Conservation (phyloP, 306 rosid species). For the Purshia tridentata region DNA sequence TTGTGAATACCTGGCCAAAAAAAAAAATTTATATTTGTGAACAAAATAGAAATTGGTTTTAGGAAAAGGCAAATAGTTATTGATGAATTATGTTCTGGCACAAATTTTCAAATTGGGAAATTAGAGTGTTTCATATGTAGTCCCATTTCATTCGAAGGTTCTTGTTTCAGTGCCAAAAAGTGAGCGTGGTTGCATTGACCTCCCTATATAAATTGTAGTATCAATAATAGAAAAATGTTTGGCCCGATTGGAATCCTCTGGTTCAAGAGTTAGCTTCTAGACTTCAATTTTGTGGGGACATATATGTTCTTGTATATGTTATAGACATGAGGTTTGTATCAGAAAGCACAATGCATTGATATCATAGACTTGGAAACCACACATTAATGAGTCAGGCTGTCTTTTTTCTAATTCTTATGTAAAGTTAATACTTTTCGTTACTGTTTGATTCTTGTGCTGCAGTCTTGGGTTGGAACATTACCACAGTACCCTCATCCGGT, state of each 20-base stretch:
- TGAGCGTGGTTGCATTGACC: background rate
- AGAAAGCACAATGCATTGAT: background rate
- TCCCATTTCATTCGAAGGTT: background rate
- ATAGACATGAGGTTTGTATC: background rate
- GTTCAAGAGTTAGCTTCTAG: background rate
- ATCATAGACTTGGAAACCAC: background rate
- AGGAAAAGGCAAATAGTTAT: background rate
- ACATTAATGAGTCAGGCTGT: background rate
- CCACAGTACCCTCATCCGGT: slow-evolving; percentile 85
- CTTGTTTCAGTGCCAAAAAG: background rate
- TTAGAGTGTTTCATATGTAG: background rate
- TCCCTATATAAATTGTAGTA: background rate
- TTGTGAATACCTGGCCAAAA: no score
- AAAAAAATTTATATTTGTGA: slow-evolving; percentile 14
- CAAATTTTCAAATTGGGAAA: background rate
- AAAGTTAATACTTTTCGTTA: slow-evolving; percentile 12
- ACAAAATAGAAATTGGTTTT: slow-evolving; percentile 9
- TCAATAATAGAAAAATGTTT: background rate
- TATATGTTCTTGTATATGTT: background rate
- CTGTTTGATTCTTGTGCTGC: slow-evolving; percentile 35
- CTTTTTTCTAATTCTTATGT: slow-evolving; percentile 20
- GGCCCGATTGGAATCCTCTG: background rate
- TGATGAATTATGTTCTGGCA: background rate
- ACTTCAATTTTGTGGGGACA: background rate
- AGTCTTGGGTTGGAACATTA: slow-evolving; percentile 78